Percentiles rank a stretch among this genome's conserved stretches.
These are phyloP conservation scores for Albatrellus ellisii DNA, from an alignment of 768 basidiomycete species.

Conservation along the genomic window DNA sequence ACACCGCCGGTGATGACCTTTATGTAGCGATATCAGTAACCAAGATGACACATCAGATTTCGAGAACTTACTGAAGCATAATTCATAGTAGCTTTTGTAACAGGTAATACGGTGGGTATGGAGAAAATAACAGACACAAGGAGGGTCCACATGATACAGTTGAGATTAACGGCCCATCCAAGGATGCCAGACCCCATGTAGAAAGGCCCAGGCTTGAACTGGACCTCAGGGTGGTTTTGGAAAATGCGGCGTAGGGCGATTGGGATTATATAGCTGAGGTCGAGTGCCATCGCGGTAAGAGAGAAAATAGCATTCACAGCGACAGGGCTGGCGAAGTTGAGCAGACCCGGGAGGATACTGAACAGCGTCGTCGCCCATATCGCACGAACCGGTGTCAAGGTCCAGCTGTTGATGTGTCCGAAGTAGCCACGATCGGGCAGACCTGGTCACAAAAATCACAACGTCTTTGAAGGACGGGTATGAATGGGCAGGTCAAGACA, in stretches of 20 bases:
- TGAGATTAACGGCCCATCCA: conserved; percentile 45
- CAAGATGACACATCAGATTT: conserved; percentile 12
- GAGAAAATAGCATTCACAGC: conserved; percentile 77
- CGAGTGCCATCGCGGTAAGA: conserved; percentile 65
- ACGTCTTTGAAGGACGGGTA: background rate
- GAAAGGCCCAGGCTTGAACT: conserved; percentile 79
- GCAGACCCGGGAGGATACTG: conserved; percentile 55
- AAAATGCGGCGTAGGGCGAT: conserved; percentile 55
- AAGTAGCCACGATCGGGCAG: conserved; percentile 74
- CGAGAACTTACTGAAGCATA: conserved; percentile 46
- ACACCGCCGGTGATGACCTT: conserved; percentile 23
- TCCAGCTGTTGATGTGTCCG: conserved; percentile 45
- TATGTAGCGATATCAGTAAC: conserved; percentile 3
- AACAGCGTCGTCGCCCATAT: conserved; percentile 62
- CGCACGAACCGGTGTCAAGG: conserved; percentile 65
- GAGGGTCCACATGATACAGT: conserved; percentile 57
- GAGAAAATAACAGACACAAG: conserved; percentile 64
- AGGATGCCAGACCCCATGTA: conserved; percentile 64
- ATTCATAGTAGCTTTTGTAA: conserved; percentile 66
- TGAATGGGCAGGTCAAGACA: conserved; percentile 8
- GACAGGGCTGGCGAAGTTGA: conserved; percentile 64
- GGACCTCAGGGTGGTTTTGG: conserved; percentile 65
- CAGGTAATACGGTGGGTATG: conserved; percentile 55
- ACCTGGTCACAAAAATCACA: conserved; percentile 22
- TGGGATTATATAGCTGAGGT: conserved; percentile 73